Evolutionary conservation across 768 basidiomycete genomes (phyloP), one percentile per base, ranked within the genome.

Genomic region (Naematelia aurantialba): DNA sequence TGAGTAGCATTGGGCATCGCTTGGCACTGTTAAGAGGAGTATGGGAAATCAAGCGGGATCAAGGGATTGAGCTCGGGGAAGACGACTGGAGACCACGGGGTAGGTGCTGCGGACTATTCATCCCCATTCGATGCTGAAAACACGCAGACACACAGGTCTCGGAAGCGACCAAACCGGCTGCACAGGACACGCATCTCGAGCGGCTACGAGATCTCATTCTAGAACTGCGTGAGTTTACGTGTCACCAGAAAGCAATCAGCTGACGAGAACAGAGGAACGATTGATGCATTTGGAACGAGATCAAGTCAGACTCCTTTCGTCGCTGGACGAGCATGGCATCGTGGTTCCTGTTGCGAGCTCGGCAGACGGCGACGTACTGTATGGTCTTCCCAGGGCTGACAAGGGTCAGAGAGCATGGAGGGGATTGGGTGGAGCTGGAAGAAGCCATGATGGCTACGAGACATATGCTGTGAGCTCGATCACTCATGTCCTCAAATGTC

Each of bases 21-120:
- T 79, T 99, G 31, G 82, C 89, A 45, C 91, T 98, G 63, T 85
- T 98, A 75, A 93, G 91, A 77, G 87, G 88, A 49, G 85, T 97
- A 58, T 98, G 96, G 79, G 85, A 85, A 54, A 80, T 89, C 68
- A 99, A 99, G 81, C 78, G 92, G 52, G 85, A 85, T 1, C 83
- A 93, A 70, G 85, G 85, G 62, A 81, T 99, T 19, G 63, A 68
- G 22, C 29, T 74, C 8, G 70, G 65, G 24, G 67, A 70, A 48
- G 73, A 74, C 22, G 73, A 74, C 31, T 74, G 73, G 73, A 61
- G 56, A 39, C 73, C 73, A 22, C 60, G 61, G 60, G 67, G 71
- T 73, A 48, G 45, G 66, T n/a, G n/a, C n/a, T n/a, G n/a, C n/a
- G n/a, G n/a, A n/a, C 26, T 26, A 22, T 39, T 24, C 26, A 3